phyloP scores from a whole-genome alignment of 768 basidiomycete species.

The Suillus lakei region DNA sequence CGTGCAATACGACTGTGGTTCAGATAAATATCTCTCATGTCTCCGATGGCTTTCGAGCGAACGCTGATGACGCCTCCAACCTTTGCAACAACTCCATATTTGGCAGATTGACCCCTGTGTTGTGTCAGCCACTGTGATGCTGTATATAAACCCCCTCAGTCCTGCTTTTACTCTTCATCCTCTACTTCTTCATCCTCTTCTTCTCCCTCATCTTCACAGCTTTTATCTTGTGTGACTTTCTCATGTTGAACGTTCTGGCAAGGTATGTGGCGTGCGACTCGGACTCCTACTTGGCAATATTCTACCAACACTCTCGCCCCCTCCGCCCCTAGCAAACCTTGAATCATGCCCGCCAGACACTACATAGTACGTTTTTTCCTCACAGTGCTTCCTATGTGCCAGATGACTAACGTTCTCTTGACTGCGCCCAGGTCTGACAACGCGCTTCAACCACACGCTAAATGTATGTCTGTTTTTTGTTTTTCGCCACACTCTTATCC shows the following conservation, averaged over 20 bases:
- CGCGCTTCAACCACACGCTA: neutral
- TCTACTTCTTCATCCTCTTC: neutral
- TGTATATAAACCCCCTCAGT: neutral
- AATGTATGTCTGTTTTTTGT: neutral
- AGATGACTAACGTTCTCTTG: neutral
- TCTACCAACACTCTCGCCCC: neutral
- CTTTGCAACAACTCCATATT: too few relatives aligned
- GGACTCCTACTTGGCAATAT: neutral
- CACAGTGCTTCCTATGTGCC: neutral
- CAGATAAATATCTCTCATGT: too few relatives aligned
- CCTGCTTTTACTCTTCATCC: neutral
- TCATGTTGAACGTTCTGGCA: too few relatives aligned
- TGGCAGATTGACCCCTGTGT: too few relatives aligned
- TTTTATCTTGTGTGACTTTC: neutral
- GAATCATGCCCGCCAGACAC: neutral
- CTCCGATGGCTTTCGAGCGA: too few relatives aligned
- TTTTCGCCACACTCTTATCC: neutral
- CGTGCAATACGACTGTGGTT: too few relatives aligned
- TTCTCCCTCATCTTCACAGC: neutral
- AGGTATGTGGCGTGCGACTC: neutral
- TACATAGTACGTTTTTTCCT: neutral
- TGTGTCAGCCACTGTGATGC: neutral
- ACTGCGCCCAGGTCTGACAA: neutral
- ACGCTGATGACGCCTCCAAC: too few relatives aligned
- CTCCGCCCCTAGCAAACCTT: neutral